Percentiles rank a stretch among this genome's conserved stretches.
phyloP scores from a whole-genome alignment of 2,329 filamentous ascomycete genomes.

The Ceratocystis colombiana region DNA sequence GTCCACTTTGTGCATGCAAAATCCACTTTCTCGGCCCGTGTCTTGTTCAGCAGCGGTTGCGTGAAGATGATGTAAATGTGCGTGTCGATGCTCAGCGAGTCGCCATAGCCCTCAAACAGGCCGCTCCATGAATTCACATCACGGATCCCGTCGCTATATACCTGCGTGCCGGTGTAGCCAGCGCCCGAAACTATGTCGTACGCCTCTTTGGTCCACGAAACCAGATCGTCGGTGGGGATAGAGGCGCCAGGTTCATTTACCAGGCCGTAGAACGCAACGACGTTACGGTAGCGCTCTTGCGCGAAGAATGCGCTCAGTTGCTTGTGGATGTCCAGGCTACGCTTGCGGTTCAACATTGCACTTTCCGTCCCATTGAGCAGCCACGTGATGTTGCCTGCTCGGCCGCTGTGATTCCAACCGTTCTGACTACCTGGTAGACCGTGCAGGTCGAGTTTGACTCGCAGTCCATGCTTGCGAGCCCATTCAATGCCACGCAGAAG shows the following conservation, averaged over 20 bases:
- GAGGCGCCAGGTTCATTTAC: constrained; percentile 57
- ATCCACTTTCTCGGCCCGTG: constrained; percentile 55
- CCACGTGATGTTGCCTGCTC: constrained; percentile 34
- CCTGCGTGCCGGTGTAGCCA: constrained; percentile 48
- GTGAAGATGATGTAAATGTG: constrained; percentile 77
- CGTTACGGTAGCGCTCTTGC: constrained; percentile 36
- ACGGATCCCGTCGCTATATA: constrained; percentile 65
- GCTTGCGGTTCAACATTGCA: constrained; percentile 34
- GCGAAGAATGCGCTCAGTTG: constrained; percentile 30
- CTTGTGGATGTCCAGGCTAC: constrained; percentile 48
- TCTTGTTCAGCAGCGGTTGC: constrained; percentile 52
- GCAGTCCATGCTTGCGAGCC: constrained; percentile 42
- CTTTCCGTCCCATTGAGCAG: constrained; percentile 27
- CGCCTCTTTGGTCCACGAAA: constrained; percentile 49
- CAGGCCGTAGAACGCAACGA: constrained; percentile 57
- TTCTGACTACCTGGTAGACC: constrained; percentile 49
- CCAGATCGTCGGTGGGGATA: constrained; percentile 44
- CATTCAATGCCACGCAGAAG: constrained; percentile 48
- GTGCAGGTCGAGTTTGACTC: constrained; percentile 51
- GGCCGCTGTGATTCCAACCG: constrained; percentile 53
- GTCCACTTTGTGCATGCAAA: constrained; percentile 62
- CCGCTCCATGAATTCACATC: constrained; percentile 63
- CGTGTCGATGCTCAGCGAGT: constrained; percentile 59
- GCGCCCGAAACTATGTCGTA: constrained; percentile 48
- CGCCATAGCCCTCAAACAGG: constrained; percentile 46